Conservation (phyloP, 306 rosid species). For the Comarum palustre region DNA sequence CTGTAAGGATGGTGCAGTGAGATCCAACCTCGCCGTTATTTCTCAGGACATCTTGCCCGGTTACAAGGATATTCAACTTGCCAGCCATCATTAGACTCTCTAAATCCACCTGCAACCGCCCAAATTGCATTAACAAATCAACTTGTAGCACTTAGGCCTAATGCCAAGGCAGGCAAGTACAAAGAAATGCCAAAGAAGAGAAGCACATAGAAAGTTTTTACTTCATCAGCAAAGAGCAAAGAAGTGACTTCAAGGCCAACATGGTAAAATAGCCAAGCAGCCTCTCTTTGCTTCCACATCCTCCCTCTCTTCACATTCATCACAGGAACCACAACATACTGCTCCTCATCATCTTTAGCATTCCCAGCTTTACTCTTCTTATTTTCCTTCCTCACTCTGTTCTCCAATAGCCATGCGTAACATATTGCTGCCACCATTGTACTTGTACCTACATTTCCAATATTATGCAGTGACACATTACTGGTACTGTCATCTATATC, state of each 20-base stretch:
- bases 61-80: conserved; percentile 51
- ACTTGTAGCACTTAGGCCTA: background rate
- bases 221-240: conserved; percentile 75
- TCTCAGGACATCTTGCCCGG: conserved; percentile 66
- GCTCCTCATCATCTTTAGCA: conserved; percentile 22
- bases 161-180: background rate
- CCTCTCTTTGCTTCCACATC: conserved; percentile 74
- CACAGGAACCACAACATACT: conserved; percentile 54
- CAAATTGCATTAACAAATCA: conserved; percentile 20
- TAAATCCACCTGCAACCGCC: conserved; percentile 57
- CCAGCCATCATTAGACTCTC: conserved; percentile 62
- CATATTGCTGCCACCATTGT: conserved; percentile 86
- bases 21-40: conserved; percentile 70
- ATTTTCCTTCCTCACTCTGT: conserved; percentile 38
- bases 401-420: conserved; percentile 65
- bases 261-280: conserved; percentile 84
- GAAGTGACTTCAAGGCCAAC: conserved; percentile 64
- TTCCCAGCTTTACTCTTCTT: conserved; percentile 19
- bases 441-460: conserved; percentile 57
- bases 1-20: conserved; percentile 78
- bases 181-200: background rate
- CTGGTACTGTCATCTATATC: background rate
- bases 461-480: background rate
- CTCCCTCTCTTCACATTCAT: conserved; percentile 58
- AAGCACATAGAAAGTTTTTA: conserved; percentile 7